Conservation (phyloP, 352 stramenopile genomes). For the Phytophthora niederhauseri region DNA sequence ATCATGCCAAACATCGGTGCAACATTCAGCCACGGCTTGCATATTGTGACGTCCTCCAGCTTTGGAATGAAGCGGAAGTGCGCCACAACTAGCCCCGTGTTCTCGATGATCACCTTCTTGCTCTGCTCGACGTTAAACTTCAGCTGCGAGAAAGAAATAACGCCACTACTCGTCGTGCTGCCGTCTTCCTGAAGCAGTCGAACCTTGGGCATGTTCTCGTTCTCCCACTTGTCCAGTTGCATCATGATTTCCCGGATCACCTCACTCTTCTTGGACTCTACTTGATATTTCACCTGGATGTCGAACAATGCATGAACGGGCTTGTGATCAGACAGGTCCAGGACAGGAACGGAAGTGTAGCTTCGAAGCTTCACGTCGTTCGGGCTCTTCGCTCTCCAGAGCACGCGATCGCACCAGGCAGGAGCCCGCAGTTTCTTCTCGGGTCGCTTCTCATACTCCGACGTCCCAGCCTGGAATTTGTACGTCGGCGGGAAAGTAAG, state of each 20-base stretch:
- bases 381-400: slow-evolving; percentile 77
- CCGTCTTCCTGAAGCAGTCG: slow-evolving; percentile 66
- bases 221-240: slow-evolving; percentile 96
- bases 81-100: slow-evolving; percentile 94
- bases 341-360: slow-evolving; percentile 90
- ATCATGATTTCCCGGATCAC: slow-evolving; percentile 95
- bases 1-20: slow-evolving; percentile 91
- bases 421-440: slow-evolving; percentile 99
- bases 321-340: slow-evolving; percentile 99
- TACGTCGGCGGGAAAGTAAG: slow-evolving; percentile 97
- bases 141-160: slow-evolving; percentile 68
- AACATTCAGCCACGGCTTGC: slow-evolving; percentile 94
- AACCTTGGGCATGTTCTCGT: slow-evolving; percentile 95
- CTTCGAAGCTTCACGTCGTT: slow-evolving; percentile 66
- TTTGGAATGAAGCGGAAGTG: slow-evolving; percentile 95
- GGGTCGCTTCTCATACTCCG: slow-evolving; percentile 96
- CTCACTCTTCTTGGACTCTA: slow-evolving; percentile 88
- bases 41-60: slow-evolving; percentile 84
- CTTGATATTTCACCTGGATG: slow-evolving; percentile 93
- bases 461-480: slow-evolving; percentile 97
- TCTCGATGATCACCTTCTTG: slow-evolving; percentile 79
- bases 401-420: slow-evolving; percentile 94
- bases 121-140: slow-evolving; percentile 70
- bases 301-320: slow-evolving; percentile 95
- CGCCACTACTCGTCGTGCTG: slow-evolving; percentile 49